Conservation (phyloP, 2,329 filamentous ascomycete genomes). For the Hypoxylon sp. region DNA sequence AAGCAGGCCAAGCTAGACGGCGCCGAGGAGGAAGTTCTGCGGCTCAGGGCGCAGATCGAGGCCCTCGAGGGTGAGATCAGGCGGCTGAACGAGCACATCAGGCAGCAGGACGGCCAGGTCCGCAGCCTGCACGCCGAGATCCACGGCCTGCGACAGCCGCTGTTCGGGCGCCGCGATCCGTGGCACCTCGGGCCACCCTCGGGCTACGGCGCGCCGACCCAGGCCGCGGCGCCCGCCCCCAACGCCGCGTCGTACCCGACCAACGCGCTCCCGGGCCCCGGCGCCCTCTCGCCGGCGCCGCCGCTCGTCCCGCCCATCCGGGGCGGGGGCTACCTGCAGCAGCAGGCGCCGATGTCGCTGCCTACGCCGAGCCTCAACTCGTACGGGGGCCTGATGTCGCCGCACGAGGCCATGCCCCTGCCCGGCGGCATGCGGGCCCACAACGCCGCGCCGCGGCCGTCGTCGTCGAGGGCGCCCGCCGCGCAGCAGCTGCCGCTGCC, state of each 20-base stretch:
- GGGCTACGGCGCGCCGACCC: neutral
- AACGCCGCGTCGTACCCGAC: neutral
- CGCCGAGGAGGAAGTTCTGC: neutral
- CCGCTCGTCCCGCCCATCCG: neutral
- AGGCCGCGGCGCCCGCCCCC: neutral
- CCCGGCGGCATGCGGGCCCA: too few species aligned
- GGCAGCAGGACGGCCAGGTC: neutral
- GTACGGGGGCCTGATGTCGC: neutral
- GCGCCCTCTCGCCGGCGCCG: neutral
- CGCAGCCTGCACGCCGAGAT: neutral
- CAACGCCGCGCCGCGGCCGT: too few species aligned
- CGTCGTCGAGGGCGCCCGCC: too few species aligned
- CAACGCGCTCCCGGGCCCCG: too few species aligned
- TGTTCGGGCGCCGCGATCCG: too few species aligned
- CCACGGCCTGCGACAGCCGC: neutral
- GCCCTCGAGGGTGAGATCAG: neutral
- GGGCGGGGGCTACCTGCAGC: neutral
- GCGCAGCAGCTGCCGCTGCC: too few species aligned
- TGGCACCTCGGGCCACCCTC: too few species aligned
- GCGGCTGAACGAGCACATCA: neutral
- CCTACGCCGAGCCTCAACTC: neutral
- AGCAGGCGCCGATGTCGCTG: neutral
- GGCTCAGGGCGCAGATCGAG: too few species aligned
- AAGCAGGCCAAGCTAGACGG: conserved; percentile 2
- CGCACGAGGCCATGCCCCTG: too few species aligned